A percentile compares a stretch with the other conserved stretches of the same genome.
These are phyloP conservation scores for Colletotrichum sp. DNA, from an alignment of 2,329 filamentous ascomycete genomes.

Conservation along the genomic window DNA sequence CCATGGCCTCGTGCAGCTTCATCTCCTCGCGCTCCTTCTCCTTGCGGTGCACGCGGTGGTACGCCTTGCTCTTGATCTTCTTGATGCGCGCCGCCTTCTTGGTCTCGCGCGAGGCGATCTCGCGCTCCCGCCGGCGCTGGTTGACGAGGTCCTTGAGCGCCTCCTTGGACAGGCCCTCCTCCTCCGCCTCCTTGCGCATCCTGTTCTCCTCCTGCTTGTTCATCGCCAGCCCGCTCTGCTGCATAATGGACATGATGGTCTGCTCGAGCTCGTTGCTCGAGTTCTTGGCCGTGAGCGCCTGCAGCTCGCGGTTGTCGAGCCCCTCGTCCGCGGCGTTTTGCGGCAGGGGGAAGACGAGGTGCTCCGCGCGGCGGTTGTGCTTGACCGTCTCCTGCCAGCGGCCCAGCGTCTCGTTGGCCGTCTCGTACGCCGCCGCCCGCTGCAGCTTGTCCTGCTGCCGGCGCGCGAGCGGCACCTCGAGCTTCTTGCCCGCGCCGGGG, in stretches of 20 bases:
- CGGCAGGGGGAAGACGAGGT: constrained; percentile 84
- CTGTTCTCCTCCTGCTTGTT: constrained; percentile 47
- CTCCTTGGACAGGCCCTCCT: constrained; percentile 72
- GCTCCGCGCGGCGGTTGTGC: constrained; percentile 88
- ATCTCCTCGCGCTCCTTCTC: constrained; percentile 62
- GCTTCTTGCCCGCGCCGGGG: constrained; percentile 62
- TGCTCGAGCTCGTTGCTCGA: constrained; percentile 80
- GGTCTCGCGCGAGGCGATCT: constrained; percentile 87
- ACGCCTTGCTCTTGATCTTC: constrained; percentile 98
- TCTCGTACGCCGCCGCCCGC: constrained; percentile 81
- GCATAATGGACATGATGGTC: constrained; percentile 86
- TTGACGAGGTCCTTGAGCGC: constrained; percentile 75
- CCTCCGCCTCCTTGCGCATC: constrained; percentile 68
- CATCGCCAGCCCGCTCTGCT: constrained; percentile 79
- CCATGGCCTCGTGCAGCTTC: constrained; percentile 56
- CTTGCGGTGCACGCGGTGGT: constrained; percentile 88
- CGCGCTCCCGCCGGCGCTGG: constrained; percentile 79
- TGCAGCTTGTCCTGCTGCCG: constrained; percentile 87
- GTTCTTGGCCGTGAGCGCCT: constrained; percentile 66
- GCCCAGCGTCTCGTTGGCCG: constrained; percentile 88
- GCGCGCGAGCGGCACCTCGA: constrained; percentile 83
- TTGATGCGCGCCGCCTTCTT: constrained; percentile 91
- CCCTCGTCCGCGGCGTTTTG: constrained; percentile 70
- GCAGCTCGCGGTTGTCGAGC: constrained; percentile 66
- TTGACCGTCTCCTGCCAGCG: constrained; percentile 97